Evolutionary conservation across 306 rosid genomes (phyloP).

Genomic region (Trifolium fragiferum): DNA sequence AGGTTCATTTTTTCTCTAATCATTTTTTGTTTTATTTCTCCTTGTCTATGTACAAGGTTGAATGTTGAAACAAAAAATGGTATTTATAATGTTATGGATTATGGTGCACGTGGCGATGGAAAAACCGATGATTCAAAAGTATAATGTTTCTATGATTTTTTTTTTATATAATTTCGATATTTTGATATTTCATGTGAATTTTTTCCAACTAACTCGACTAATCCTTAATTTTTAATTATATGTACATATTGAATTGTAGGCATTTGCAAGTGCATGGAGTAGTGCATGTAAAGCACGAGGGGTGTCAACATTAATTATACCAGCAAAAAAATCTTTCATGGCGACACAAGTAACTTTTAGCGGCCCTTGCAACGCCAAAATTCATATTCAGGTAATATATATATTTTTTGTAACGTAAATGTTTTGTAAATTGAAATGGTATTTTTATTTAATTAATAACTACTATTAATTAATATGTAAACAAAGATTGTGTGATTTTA

Average conservation of each 20-base stretch:
- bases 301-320: background rate
- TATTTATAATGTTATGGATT: background rate
- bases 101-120: slow-evolving; percentile 1
- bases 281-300: background rate
- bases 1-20: background rate
- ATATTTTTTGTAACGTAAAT: no score
- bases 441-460: no score
- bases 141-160: background rate
- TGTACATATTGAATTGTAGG: background rate
- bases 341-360: background rate
- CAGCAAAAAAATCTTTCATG: background rate
- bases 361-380: background rate
- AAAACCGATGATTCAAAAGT: slow-evolving; percentile 1
- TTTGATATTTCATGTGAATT: no score
- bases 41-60: background rate
- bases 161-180: no score
- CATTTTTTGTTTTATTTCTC: background rate
- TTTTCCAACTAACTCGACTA: no score
- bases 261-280: background rate
- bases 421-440: no score
- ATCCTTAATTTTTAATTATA: no score
- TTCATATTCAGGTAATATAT: background rate
- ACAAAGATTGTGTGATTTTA: no score
- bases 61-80: background rate
- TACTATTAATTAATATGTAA: no score